Percentiles rank a stretch among this genome's conserved stretches.
Evolutionary conservation across 1,139 yeast species (phyloP).

Genomic region (Suhomyces terraborum): DNA sequence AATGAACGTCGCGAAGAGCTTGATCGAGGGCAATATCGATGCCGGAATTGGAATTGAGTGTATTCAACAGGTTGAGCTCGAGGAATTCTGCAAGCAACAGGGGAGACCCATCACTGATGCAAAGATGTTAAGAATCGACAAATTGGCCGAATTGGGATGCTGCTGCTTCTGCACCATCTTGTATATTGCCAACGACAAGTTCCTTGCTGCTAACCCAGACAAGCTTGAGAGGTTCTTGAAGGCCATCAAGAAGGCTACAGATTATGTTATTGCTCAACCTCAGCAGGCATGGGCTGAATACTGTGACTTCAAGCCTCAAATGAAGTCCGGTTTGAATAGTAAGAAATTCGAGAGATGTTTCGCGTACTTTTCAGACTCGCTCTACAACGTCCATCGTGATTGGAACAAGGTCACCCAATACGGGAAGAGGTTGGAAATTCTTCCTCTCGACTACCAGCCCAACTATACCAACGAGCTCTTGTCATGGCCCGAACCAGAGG

Average conservation of each 20-base stretch:
- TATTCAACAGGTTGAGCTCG: conserved; percentile 60
- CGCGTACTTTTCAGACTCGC: conserved; percentile 55
- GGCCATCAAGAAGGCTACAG: conserved; percentile 55
- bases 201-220: conserved; percentile 51
- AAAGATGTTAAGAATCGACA: conserved; percentile 58
- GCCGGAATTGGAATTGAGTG: conserved; percentile 64
- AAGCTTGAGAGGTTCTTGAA: conserved; percentile 46
- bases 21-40: conserved; percentile 56
- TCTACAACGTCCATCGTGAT: conserved; percentile 57
- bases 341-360: conserved; percentile 56
- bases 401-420: conserved; percentile 58
- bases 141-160: conserved; percentile 59
- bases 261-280: conserved; percentile 47
- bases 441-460: conserved; percentile 51
- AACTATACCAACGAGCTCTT: conserved; percentile 55
- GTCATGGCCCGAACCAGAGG: conserved; percentile 52
- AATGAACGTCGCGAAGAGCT: conserved; percentile 59
- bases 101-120: conserved; percentile 52
- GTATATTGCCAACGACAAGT: conserved; percentile 55
- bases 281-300: conserved; percentile 50
- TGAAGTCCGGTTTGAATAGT: conserved; percentile 42
- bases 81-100: conserved; percentile 47
- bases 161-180: conserved; percentile 62
- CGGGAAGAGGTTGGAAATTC: conserved; percentile 55
- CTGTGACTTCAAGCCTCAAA: conserved; percentile 50